Base-by-base conservation (phyloP, 257 asterid genomes). In the Solanum lycopersicoides region DNA sequence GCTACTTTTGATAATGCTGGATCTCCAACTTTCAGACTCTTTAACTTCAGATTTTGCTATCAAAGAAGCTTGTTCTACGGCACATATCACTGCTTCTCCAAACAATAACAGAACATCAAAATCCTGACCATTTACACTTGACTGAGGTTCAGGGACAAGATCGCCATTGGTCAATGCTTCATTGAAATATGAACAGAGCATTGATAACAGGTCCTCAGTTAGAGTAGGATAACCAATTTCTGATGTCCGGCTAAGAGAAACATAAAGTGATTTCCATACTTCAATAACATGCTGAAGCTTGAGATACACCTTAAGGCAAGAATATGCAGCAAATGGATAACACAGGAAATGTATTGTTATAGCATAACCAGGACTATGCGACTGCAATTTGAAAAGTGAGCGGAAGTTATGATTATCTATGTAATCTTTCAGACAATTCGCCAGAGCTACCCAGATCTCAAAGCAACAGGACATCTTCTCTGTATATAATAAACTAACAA, bases 321-420 rank as follows among this genome's bases (percentile, higher is more conserved):
- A 88, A 90, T 89, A 90, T 44, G 89, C 74, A 89, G 93, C 92
- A 89, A 94, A 92, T 84, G 97, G 98, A 79, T 93, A 95, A 21
- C 88, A 86, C 20, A 94, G 91, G 87, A 94, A 93, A 90, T 88
- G 91, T 88, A 94, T 83, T 35, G 85, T 79, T 45, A 80, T 87
- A 83, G 93, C 83, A 92, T 89, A 90, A 86, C 92, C 88, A 73
- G 69, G 86, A 87, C 56, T 84, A 71, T 92, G 91, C 6, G 73
- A 69, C 82, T 82, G 93, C 89, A 88, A 88, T 71, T 89, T 89
- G 91, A 92, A 76, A 18, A 86, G 41, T 85, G 89, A 75, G 39
- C 14, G 88, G 84, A 86, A 86, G 50, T 53, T 88, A 87, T 89
- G 69, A 87, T 89, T 86, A 83, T 85, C 89, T n/a, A 91, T 63